Conservation (phyloP, 148 eudicot species). For the Talinum fruticosum region DNA sequence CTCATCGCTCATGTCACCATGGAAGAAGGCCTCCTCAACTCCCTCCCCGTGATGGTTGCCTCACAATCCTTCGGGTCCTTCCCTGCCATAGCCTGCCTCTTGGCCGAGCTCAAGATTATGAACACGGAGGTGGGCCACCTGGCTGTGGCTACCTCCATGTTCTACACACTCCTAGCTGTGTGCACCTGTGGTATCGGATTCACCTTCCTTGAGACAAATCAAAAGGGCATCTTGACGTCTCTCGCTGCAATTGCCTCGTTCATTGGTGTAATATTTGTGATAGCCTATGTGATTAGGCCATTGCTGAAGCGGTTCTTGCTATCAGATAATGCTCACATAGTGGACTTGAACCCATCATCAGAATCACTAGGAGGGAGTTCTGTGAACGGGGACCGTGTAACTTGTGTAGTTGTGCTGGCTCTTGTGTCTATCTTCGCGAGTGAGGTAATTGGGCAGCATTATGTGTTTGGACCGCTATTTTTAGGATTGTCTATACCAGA, state of each 20-base stretch:
- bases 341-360: neutral
- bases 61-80: slow-evolving; percentile 48
- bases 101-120: slow-evolving; percentile 59
- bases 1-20: slow-evolving; percentile 22
- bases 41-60: slow-evolving; percentile 43
- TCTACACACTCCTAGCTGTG: slow-evolving; percentile 37
- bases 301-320: slow-evolving; percentile 10
- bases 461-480: slow-evolving; percentile 43
- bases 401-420: slow-evolving; percentile 18
- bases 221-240: neutral
- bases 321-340: neutral
- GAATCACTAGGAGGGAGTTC: neutral
- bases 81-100: slow-evolving; percentile 42
- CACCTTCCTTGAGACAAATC: slow-evolving; percentile 5
- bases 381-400: slow-evolving; percentile 8
- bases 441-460: slow-evolving; percentile 59
- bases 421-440: slow-evolving; percentile 30
- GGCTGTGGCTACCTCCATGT: slow-evolving; percentile 46
- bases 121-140: slow-evolving; percentile 64
- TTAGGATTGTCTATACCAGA: slow-evolving; percentile 55
- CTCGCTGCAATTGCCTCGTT: neutral
- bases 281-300: slow-evolving; percentile 28
- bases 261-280: neutral
- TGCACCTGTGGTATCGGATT: slow-evolving; percentile 22
- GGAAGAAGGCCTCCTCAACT: slow-evolving; percentile 21